Evolutionary conservation across 1,284 basidiomycete genomes (phyloP).

Genomic region (Marasmius sp.): DNA sequence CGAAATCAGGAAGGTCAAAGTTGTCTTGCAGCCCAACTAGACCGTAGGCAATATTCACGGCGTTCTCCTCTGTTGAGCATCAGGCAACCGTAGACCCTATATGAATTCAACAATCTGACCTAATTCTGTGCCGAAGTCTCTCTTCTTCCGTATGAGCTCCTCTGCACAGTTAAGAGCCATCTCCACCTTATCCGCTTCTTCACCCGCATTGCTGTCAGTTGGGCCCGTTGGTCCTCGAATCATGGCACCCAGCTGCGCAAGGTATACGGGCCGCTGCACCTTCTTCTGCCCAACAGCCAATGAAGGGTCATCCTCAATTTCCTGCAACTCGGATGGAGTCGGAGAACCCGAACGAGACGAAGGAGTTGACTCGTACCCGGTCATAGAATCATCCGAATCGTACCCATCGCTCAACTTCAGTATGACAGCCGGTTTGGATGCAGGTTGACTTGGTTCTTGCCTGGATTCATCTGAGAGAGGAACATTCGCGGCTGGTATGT

Average conservation of each 20-base stretch:
- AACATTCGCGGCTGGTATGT: not conserved
- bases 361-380: conserved; percentile 68
- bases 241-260: conserved; percentile 76
- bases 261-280: conserved; percentile 76
- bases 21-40: conserved; percentile 81
- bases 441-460: not conserved
- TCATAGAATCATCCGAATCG: conserved; percentile 83
- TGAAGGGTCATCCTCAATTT: conserved; percentile 84
- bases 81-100: conserved; percentile 1
- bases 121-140: conserved; percentile 81
- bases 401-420: conserved; percentile 32
- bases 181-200: conserved; percentile 76
- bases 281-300: conserved; percentile 67
- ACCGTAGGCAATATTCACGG: conserved; percentile 76
- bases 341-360: conserved; percentile 81
- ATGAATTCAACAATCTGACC: conserved; percentile 43
- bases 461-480: not conserved
- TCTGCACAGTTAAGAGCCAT: conserved; percentile 79
- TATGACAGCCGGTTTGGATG: not conserved
- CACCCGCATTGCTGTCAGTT: conserved; percentile 54
- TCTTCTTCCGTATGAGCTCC: conserved; percentile 79
- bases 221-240: conserved; percentile 50
- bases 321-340: conserved; percentile 74
- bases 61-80: conserved; percentile 72
- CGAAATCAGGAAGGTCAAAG: conserved; percentile 79